Percentiles rank a stretch among this genome's conserved stretches.
These are phyloP conservation scores for Euphorbia schlechtendalii DNA, from an alignment of 441 rosid species.

Conservation along the genomic window DNA sequence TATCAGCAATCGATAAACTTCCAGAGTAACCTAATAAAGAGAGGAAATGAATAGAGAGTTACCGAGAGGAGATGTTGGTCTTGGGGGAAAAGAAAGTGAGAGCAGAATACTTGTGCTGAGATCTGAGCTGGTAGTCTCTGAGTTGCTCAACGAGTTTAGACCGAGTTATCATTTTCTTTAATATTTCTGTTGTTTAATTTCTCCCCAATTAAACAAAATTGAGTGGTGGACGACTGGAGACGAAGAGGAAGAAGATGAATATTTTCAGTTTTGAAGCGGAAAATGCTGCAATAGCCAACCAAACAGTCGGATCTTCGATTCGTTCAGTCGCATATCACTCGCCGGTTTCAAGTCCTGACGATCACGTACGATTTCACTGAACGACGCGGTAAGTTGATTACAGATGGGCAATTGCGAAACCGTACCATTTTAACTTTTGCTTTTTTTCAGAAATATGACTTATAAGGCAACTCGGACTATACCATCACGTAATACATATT, in stretches of 20 bases:
- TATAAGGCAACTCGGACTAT: too few relatives aligned
- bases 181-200: neutral
- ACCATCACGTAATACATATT: too few relatives aligned
- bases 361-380: too few relatives aligned
- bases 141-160: slow-evolving; percentile 25
- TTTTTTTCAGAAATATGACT: too few relatives aligned
- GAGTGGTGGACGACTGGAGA: slow-evolving; percentile 35
- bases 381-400: too few relatives aligned
- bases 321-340: neutral
- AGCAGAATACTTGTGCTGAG: slow-evolving; percentile 34
- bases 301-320: neutral
- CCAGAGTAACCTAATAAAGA: neutral
- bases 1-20: too few relatives aligned
- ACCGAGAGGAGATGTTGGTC: slow-evolving; percentile 39
- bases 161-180: slow-evolving; percentile 13
- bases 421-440: too few relatives aligned
- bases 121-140: slow-evolving; percentile 48
- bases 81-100: slow-evolving; percentile 48
- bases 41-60: slow-evolving; percentile 1
- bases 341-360: too few relatives aligned
- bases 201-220: neutral
- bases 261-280: neutral
- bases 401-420: too few relatives aligned
- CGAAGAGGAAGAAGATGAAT: slow-evolving; percentile 32
- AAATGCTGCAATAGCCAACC: neutral